Base-by-base conservation (phyloP, 331 rosid genomes). In the Saraca asoca region DNA sequence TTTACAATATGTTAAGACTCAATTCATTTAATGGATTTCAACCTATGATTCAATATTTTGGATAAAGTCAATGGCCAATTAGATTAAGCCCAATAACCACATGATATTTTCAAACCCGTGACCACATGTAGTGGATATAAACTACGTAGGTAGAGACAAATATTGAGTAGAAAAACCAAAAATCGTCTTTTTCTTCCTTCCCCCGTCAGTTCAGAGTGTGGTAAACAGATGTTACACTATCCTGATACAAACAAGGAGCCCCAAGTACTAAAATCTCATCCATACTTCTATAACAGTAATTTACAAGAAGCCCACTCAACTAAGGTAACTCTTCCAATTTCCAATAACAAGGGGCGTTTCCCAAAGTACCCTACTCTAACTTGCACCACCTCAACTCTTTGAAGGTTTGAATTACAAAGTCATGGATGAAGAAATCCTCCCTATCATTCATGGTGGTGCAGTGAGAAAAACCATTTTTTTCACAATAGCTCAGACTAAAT, bases 241-340 rank as follows among this genome's bases (percentile, higher is more conserved):
- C 49, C 63, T 48, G 66, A 53, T 49, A 74, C 49, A 69, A 66
- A 64, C 72, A 60, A 53, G 57, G 12, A 48, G 78, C 82, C 66
- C 66, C 69, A 49, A 61, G 65, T 60, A 56, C 68, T 60, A 61
- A 15, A 51, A 16, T 34, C 78, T 78, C 67, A 70, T 69, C 35
- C 75, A 70, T 59, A 39, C 17, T 61, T 50, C 39, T 14, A 14
- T 46, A 51, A 42, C 65, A 55, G 61, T 51, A 53, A 35, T 69
- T 69, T 70, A 67, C 75, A 62, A 55, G 49, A 48, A 38, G 43
- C 68, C 58, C 16, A 20, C 59, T 35, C 72, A 58, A 44, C 51
- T 59, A 61, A 48, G 39, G 37, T 7, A 14, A 62, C 69, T 50
- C 33, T 43, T 48, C 72, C 55, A 51, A 63, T 74, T 43, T 37